phyloP scores from a whole-genome alignment of 2,329 filamentous ascomycete species.

The Exserohilum turcica region DNA sequence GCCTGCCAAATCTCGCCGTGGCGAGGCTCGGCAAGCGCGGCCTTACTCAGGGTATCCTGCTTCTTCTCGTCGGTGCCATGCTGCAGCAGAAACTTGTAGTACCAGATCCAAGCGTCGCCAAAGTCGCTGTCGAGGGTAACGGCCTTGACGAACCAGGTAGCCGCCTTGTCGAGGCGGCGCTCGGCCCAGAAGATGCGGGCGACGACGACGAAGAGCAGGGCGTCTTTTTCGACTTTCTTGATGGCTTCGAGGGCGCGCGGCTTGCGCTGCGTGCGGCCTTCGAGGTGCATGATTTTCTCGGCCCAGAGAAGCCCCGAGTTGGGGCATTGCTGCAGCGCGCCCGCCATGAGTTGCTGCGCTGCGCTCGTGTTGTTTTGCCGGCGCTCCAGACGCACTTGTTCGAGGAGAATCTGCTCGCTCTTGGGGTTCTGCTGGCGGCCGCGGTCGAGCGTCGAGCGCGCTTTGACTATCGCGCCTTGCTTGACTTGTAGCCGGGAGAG shows the following conservation, averaged over 20 bases:
- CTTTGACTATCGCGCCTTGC: constrained; percentile 82
- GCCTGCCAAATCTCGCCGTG: constrained; percentile 93
- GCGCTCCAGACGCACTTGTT: constrained; percentile 91
- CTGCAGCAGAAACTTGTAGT: constrained; percentile 88
- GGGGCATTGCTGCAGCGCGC: constrained; percentile 88
- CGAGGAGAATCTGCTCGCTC: constrained; percentile 82
- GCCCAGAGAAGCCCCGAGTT: constrained; percentile 87
- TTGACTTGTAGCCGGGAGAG: constrained; percentile 87
- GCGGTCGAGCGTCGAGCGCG: constrained; percentile 89
- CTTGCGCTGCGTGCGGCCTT: constrained; percentile 89
- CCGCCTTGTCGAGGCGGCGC: constrained; percentile 87
- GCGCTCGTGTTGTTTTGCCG: constrained; percentile 82
- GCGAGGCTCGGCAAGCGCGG: constrained; percentile 79
- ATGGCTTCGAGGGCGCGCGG: constrained; percentile 90
- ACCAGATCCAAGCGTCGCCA: constrained; percentile 98
- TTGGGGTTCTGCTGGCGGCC: constrained; percentile 87
- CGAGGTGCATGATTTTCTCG: constrained; percentile 94
- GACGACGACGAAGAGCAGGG: constrained; percentile 85
- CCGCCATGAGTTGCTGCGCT: constrained; percentile 90
- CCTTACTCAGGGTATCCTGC: constrained; percentile 80
- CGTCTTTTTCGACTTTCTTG: constrained; percentile 93
- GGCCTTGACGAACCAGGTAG: constrained; percentile 97
- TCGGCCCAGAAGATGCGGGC: constrained; percentile 97
- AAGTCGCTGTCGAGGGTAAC: constrained; percentile 83
- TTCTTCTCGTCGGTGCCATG: constrained; percentile 95